phyloP scores from a whole-genome alignment of 371 early-diverging fungal genomes.

The Dipsacomyces acuminosporus region DNA sequence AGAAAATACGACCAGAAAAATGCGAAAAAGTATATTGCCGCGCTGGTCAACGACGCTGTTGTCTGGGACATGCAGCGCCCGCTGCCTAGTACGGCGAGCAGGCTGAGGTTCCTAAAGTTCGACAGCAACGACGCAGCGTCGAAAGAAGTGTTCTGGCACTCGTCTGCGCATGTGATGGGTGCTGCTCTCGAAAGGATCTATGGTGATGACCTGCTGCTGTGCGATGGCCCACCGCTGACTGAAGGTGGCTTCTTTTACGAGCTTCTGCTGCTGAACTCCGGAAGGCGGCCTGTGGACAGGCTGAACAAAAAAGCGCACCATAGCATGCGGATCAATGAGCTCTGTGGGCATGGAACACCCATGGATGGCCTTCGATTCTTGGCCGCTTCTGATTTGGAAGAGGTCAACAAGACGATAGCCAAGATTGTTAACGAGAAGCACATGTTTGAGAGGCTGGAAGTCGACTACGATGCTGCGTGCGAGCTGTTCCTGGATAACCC shows the following conservation, averaged over 20 bases:
- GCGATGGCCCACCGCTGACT: slow-evolving; percentile 29
- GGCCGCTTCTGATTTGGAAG: slow-evolving; percentile 9
- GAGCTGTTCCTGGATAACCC: slow-evolving; percentile 96
- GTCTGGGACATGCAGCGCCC: slow-evolving; percentile 38
- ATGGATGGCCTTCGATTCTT: slow-evolving; percentile 22
- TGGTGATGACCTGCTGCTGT: slow-evolving; percentile 50
- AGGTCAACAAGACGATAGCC: slow-evolving; percentile 14
- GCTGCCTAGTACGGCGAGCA: slow-evolving; percentile 7
- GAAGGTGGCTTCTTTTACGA: slow-evolving; percentile 42
- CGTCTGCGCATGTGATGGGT: slow-evolving; percentile 98
- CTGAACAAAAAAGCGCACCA: slow-evolving; percentile 1
- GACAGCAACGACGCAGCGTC: slow-evolving; percentile 3
- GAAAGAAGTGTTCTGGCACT: slow-evolving; percentile 98
- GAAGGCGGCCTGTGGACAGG: not conserved
- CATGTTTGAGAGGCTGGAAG: slow-evolving; percentile 84
- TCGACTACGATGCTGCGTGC: slow-evolving; percentile 82
- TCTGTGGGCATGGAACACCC: slow-evolving; percentile 11
- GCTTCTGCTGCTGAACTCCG: slow-evolving; percentile 27
- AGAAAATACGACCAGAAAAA: slow-evolving; percentile 30
- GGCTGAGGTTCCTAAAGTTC: slow-evolving; percentile 18
- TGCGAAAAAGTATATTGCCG: slow-evolving; percentile 27
- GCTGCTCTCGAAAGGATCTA: slow-evolving; percentile 93
- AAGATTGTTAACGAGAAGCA: slow-evolving; percentile 84
- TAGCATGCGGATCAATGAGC: slow-evolving; percentile 14
- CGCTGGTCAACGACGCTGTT: slow-evolving; percentile 17